A percentile compares a stretch with the other conserved stretches of the same genome.
phyloP scores from a whole-genome alignment of 75 land plant genomes.

The Pinus tabuliformis region DNA sequence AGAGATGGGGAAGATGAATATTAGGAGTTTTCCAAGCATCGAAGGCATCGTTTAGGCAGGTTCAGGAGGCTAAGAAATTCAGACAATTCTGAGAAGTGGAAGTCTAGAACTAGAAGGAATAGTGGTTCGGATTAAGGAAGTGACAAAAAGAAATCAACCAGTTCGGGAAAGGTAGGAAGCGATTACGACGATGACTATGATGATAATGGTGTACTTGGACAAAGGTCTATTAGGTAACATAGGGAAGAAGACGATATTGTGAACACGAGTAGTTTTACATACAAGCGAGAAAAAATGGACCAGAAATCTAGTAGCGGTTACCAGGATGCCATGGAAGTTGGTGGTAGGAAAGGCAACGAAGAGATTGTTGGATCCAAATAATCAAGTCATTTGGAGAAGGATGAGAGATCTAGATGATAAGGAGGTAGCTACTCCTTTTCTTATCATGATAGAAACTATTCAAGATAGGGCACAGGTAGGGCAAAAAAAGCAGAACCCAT shows the following conservation, averaged over 20 bases:
- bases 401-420: too few relatives aligned
- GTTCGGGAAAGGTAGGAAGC: conserved; percentile 22
- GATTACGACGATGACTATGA: conserved; percentile 51
- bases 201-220: conserved; percentile 36
- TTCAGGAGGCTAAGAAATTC: conserved; percentile 28
- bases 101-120: conserved; percentile 31
- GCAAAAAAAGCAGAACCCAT: too few relatives aligned
- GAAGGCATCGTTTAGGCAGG: conserved; percentile 51
- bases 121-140: conserved; percentile 31
- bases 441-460: too few relatives aligned
- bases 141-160: conserved; percentile 31
- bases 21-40: conserved; percentile 39
- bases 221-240: conserved; percentile 29
- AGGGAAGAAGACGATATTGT: conserved; percentile 26
- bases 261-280: conserved; percentile 14
- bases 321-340: neutral
- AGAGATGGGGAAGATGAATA: conserved; percentile 47
- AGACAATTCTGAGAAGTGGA: conserved; percentile 39
- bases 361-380: too few relatives aligned
- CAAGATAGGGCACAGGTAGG: too few relatives aligned
- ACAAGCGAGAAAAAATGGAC: conserved; percentile 14
- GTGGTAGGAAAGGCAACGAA: conserved; percentile 15
- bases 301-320: conserved; percentile 1
- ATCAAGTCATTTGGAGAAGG: too few relatives aligned
- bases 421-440: too few relatives aligned